A percentile compares a stretch with the other conserved stretches of the same genome.
These are phyloP conservation scores for Claviceps cyperi DNA, from an alignment of 2,329 filamentous ascomycete genomes.

Conservation along the genomic window DNA sequence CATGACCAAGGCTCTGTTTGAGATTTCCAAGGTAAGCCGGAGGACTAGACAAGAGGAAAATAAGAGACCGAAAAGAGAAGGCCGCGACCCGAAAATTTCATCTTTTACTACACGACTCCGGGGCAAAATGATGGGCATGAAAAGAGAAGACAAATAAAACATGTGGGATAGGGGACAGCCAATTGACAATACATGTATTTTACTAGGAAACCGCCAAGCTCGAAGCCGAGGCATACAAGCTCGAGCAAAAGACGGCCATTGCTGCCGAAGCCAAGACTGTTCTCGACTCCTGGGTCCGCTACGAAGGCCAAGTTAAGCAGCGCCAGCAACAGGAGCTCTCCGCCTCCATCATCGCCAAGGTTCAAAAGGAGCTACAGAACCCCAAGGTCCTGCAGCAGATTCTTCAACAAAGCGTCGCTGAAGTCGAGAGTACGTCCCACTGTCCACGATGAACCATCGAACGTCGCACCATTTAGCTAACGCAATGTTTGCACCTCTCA, in stretches of 20 bases:
- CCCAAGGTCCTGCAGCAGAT: constrained; percentile 96
- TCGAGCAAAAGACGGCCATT: constrained; percentile 90
- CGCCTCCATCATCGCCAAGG: constrained; percentile 86
- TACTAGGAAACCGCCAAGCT: constrained; percentile 85
- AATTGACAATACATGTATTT: constrained; percentile 2
- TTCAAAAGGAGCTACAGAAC: constrained; percentile 97
- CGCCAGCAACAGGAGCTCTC: constrained; percentile 95
- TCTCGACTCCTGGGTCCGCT: constrained; percentile 96
- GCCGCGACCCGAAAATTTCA: too few relatives aligned
- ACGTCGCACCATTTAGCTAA: background rate
- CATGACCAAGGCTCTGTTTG: constrained; percentile 92
- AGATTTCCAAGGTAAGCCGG: constrained; percentile 76
- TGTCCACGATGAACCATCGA: background rate
- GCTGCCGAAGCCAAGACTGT: constrained; percentile 88
- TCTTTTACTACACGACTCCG: too few relatives aligned
- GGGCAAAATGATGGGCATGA: too few relatives aligned
- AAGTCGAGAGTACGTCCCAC: constrained; percentile 69
- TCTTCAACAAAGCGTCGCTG: constrained; percentile 85
- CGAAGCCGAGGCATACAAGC: constrained; percentile 90
- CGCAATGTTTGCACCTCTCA: background rate
- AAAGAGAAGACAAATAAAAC: background rate
- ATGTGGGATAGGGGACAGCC: too few relatives aligned
- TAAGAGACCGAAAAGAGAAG: background rate
- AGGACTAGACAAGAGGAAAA: background rate
- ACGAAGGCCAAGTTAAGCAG: constrained; percentile 97